Conservation (phyloP, 208 protist genomes). For the Crithidia thermophila region DNA sequence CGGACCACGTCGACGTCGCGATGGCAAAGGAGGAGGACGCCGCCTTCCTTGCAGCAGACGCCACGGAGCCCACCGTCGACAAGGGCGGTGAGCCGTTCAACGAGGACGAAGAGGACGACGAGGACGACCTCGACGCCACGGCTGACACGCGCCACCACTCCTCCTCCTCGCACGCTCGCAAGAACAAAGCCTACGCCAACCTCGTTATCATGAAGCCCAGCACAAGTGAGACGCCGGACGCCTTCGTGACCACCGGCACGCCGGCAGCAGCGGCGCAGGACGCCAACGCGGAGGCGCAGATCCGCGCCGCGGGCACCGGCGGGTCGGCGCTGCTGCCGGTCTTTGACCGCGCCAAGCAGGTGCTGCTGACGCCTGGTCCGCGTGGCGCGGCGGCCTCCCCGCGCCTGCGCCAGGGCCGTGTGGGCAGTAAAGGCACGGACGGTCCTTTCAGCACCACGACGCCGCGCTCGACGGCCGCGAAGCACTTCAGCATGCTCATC, state of each 20-base stretch:
- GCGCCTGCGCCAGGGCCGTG: not conserved
- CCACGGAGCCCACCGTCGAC: not conserved
- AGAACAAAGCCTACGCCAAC: conserved; percentile 3
- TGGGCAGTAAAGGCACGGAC: not conserved
- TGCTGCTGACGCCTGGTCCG: not conserved
- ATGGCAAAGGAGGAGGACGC: not conserved
- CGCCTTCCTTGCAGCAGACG: not conserved
- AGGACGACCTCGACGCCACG: too few relatives aligned
- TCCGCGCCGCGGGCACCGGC: not conserved
- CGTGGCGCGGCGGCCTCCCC: not conserved
- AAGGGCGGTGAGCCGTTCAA: not conserved
- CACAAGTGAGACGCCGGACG: not conserved
- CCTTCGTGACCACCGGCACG: too few relatives aligned
- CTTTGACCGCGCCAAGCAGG: conserved; percentile 16
- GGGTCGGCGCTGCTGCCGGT: not conserved
- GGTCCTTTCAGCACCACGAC: not conserved
- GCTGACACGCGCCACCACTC: too few relatives aligned
- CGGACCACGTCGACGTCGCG: not conserved
- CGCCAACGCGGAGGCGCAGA: conserved; percentile 6
- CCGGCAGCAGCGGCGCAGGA: not conserved
- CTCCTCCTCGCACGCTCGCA: not conserved
- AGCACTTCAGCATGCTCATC: not conserved
- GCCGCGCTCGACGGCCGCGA: not conserved
- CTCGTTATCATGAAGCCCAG: conserved; percentile 10
- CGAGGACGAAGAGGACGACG: not conserved